These are phyloP conservation scores for Limtongia smithiae DNA, from an alignment of 805 yeast species.

Conservation along the genomic window DNA sequence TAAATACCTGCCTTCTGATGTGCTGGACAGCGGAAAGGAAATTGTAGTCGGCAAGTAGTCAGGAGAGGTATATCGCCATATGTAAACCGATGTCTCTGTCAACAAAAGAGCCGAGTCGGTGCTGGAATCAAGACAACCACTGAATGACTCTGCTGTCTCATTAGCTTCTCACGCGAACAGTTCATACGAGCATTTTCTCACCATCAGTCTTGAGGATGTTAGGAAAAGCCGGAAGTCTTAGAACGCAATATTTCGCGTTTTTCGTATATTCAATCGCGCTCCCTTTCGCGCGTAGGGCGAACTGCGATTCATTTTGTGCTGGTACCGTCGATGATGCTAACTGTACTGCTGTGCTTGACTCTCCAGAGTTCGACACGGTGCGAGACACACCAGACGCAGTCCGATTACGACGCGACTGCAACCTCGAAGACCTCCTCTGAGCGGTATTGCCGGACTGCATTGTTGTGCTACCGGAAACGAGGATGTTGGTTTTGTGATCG, in stretches of 20 bases:
- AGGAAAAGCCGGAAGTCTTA: constrained; percentile 57
- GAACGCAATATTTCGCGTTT: constrained; percentile 55
- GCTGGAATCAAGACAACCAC: constrained; percentile 48
- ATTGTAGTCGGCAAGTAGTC: constrained; percentile 58
- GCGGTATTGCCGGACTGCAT: background rate
- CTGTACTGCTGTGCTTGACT: background rate
- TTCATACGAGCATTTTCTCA: too few relatives aligned
- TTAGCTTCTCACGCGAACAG: too few relatives aligned
- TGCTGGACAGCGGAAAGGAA: constrained; percentile 44
- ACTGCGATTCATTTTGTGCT: background rate
- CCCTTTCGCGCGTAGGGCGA: constrained; percentile 10
- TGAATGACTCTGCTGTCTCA: constrained; percentile 29
- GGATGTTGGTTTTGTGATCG: too few relatives aligned
- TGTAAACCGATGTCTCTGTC: constrained; percentile 51
- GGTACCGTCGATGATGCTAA: background rate
- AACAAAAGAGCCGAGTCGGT: constrained; percentile 51
- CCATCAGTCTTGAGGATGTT: constrained; percentile 36
- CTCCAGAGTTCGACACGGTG: background rate
- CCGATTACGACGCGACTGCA: too few relatives aligned
- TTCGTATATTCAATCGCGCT: constrained; percentile 51
- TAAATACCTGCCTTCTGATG: constrained; percentile 32
- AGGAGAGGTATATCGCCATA: constrained; percentile 65
- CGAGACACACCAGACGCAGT: background rate
- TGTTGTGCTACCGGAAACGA: too few relatives aligned
- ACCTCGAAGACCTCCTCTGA: background rate